Conservation (phyloP, 148 eudicot species). For the Persicaria maculosa region DNA sequence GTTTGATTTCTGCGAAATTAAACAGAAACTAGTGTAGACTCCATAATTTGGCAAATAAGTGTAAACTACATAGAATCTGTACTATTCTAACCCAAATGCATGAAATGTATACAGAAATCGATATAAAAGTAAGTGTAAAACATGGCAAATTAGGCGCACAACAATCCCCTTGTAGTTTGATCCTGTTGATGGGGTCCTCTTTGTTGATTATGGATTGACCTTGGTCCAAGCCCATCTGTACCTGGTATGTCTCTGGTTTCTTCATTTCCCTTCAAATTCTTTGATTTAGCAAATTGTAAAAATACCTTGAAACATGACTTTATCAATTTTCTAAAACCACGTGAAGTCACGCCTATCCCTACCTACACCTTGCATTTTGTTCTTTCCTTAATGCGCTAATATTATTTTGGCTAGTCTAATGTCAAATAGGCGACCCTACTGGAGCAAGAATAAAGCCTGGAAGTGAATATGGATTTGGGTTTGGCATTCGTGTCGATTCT, state of each 20-base stretch:
- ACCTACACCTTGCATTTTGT: background rate
- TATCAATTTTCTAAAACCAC: background rate
- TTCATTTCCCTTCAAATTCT: background rate
- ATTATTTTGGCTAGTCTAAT: background rate
- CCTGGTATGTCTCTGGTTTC: slow-evolving; percentile 47
- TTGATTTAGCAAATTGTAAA: background rate
- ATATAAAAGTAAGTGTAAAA: too few species aligned
- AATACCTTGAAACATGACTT: background rate
- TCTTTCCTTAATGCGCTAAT: background rate
- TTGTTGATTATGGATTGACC: slow-evolving; percentile 97
- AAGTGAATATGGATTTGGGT: slow-evolving; percentile 86
- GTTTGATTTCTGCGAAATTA: too few species aligned
- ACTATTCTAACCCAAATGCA: too few species aligned
- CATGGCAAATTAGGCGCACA: background rate
- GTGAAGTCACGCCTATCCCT: too few species aligned
- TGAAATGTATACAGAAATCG: too few species aligned
- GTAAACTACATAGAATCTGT: too few species aligned
- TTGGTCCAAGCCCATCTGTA: slow-evolving; percentile 78
- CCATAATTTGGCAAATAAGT: too few species aligned
- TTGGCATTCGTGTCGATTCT: slow-evolving; percentile 86
- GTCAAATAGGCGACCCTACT: slow-evolving; percentile 76
- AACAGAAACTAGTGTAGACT: too few species aligned
- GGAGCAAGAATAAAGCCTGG: slow-evolving; percentile 94
- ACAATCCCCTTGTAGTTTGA: slow-evolving; percentile 86
- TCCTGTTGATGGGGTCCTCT: slow-evolving; percentile 83